Percentiles rank a stretch among this genome's conserved stretches.
Evolutionary conservation across 208 protist genomes (phyloP).

Genomic region (Wallacemonas collosoma): DNA sequence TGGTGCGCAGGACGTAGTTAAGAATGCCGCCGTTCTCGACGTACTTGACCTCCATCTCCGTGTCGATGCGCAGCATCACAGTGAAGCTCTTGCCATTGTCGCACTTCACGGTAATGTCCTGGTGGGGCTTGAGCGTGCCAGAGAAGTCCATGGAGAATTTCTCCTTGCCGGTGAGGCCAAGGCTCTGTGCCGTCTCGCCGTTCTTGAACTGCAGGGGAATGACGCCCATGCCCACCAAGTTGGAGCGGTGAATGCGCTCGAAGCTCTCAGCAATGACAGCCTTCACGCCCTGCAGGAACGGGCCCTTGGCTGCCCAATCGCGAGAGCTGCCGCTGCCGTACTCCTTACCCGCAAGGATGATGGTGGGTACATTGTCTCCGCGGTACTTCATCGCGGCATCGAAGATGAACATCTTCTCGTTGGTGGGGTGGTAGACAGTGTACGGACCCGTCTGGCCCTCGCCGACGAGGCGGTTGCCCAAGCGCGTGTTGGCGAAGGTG

Average conservation of each 20-base stretch:
- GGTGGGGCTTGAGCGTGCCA: conserved; percentile 72
- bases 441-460: conserved; percentile 92
- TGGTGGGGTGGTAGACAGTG: conserved; percentile 91
- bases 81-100: conserved; percentile 88
- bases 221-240: conserved; percentile 96
- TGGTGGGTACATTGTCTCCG: conserved; percentile 57
- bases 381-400: conserved; percentile 95
- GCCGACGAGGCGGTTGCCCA: conserved; percentile 92
- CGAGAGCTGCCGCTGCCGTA: conserved; percentile 95
- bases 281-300: conserved; percentile 95
- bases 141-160: conserved; percentile 90
- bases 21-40: conserved; percentile 94
- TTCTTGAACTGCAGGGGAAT: conserved; percentile 94
- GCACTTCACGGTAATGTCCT: conserved; percentile 88
- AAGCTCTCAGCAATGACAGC: conserved; percentile 94
- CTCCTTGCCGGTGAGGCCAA: conserved; percentile 94
- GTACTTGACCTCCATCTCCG: conserved; percentile 94
- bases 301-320: conserved; percentile 97
- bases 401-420: conserved; percentile 94
- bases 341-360: conserved; percentile 95
- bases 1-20: conserved; percentile 91
- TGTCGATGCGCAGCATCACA: conserved; percentile 93
- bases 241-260: conserved; percentile 96
- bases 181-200: conserved; percentile 79
- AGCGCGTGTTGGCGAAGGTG: conserved; percentile 96